Evolutionary conservation across 2,329 filamentous ascomycete genomes (phyloP), one percentile per base, ranked within the genome.

Genomic region (Fusarium compactum): DNA sequence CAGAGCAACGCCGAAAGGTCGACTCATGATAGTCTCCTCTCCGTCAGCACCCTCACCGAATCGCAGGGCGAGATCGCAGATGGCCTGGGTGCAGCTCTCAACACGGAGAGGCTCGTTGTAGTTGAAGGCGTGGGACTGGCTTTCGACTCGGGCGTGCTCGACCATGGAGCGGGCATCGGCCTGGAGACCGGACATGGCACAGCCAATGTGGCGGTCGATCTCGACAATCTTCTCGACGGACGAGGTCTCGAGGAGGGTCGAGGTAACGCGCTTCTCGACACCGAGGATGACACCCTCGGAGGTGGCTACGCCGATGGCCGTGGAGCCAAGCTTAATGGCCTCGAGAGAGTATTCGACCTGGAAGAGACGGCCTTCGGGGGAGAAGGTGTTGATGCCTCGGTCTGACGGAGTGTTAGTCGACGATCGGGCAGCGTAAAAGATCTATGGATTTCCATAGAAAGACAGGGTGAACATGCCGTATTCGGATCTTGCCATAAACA

Each of bases 401-500:
- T 98, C 95, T 98, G 76, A 48, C 5, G 29, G 27, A 46, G 48
- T 22, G 70, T 77, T 69, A 77, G 76, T 38, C 22, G n/a, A 46
- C 9, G 24, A 22, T 48, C 5, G 14, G 20, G 29, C 22, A 32
- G 7, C 18, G 25, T 3, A 27, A 66, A 51, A 34, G 65, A 67
- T 68, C 71, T 20, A 24, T 9, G 4, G n/a, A 29, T 53, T n/a
- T n/a, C 10, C 18, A 29, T 53, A 25, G 58, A 77, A 43, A 71
- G 58, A 54, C 58, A 67, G 70, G 70, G 61, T 72, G 58, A 79
- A 81, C 91, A 86, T 88, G 96, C 95, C 96, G 87, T 99, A 99
- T 95, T 99, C 96, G 81, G 95, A 98, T 86, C 96, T 93, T 89
- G 96, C 95, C 89, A 99, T 98, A 90, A 99, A 99, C 96, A 97